Evolutionary conservation across 1,284 basidiomycete species (phyloP).

Genomic region (Trametes polyzona): DNA sequence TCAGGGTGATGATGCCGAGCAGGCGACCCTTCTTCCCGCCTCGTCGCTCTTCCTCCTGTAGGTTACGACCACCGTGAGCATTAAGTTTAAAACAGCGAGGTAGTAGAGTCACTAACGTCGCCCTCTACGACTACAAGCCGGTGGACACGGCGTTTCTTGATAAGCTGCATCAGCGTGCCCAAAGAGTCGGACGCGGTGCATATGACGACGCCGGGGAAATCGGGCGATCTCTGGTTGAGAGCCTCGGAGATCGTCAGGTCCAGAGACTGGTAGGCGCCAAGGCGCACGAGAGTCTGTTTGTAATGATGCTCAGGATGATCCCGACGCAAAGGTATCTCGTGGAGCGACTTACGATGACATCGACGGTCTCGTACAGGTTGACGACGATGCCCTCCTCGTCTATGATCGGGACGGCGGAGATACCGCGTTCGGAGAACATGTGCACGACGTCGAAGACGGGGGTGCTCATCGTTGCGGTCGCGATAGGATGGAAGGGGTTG

Average conservation of each 20-base stretch:
- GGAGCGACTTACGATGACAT: conserved; percentile 84
- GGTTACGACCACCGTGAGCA: no score
- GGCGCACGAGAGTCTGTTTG: conserved; percentile 88
- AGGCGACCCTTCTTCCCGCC: conserved; percentile 84
- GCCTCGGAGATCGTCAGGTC: conserved; percentile 97
- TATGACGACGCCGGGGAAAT: conserved; percentile 96
- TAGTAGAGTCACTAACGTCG: conserved; percentile 63
- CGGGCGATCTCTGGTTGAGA: conserved; percentile 86
- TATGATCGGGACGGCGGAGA: conserved; percentile 96
- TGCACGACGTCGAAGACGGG: conserved; percentile 98
- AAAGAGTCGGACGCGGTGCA: conserved; percentile 94
- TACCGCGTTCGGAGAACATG: conserved; percentile 95
- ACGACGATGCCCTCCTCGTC: conserved; percentile 93
- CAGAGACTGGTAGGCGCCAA: conserved; percentile 92
- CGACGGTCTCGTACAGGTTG: conserved; percentile 98
- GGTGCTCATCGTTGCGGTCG: conserved; percentile 90
- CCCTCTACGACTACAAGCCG: conserved; percentile 92
- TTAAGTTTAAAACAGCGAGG: no score
- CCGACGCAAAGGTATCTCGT: conserved; percentile 11
- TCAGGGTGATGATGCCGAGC: conserved; percentile 88
- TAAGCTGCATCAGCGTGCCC: conserved; percentile 90
- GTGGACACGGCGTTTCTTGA: conserved; percentile 93
- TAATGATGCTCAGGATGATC: conserved; percentile 3
- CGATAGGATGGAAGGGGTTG: conserved; percentile 87
- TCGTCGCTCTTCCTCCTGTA: conserved; percentile 73